Evolutionary conservation across 768 basidiomycete species (phyloP), one percentile per base, ranked within the genome.

Genomic region (Mycena kentingensis): DNA sequence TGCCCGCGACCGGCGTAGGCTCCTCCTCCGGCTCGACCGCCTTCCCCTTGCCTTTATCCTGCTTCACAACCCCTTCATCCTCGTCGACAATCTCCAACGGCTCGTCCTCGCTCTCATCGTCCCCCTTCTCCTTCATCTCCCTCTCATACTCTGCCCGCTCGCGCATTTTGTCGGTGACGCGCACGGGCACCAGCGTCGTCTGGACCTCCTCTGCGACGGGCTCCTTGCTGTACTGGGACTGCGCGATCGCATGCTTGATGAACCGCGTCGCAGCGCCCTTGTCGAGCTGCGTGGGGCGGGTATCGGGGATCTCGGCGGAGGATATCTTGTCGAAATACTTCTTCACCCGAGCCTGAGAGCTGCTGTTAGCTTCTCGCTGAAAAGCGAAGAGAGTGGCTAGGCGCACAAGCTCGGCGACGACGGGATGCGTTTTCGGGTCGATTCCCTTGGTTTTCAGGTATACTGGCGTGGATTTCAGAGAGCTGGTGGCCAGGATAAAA

Each of bases 241-340:
- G 85, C 2, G 86, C 71, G 36, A 92, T 90, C 25, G 90, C 88
- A 65, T 88, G 79, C 67, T 86, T 88, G 67, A 94, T 93, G 69
- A 94, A 94, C 26, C 92, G 83, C 37, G 74, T 72, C 1, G 91
- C 91, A 12, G 88, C 91, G 21, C 73, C 83, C 67, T 87, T 89
- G 78, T 94, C 91, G 52, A 93, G 68, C n/a, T 74, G 73, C 27
- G 67, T 64, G 42, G 70, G 69, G 54, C 85, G 79, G 64, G 77
- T 71, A 18, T 77, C 76, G 10, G 84, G 80, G 48, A 84, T 82
- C 68, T 93, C 89, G 4, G 90, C 87, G 19, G 77, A 73, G 54
- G 83, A 78, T 47, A 93, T 87, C 65, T 93, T 94, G 55, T 83
- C 82, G 71, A 93, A 93, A 69, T 94, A 93, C 55, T 83, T 76